Conservation (phyloP, 805 yeast genomes). For the Hanseniaspora opuntiae region DNA sequence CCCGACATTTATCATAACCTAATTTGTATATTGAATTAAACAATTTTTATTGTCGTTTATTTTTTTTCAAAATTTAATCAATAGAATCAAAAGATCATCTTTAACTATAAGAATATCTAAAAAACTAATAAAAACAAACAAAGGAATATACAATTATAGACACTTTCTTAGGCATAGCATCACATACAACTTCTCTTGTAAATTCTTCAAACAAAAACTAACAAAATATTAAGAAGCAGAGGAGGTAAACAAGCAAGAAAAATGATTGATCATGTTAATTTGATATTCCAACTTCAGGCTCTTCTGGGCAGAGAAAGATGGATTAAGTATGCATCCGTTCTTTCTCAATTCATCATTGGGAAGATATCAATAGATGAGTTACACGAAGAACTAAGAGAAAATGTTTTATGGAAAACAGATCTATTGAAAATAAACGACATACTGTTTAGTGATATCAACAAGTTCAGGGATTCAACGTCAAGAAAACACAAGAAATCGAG, state of each 20-base stretch:
- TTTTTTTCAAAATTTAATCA: too few relatives aligned
- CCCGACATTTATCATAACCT: too few relatives aligned
- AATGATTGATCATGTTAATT: constrained; percentile 60
- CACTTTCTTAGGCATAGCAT: too few relatives aligned
- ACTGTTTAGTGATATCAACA: constrained; percentile 45
- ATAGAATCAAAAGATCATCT: too few relatives aligned
- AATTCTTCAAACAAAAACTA: too few relatives aligned
- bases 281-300: constrained; percentile 29
- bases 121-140: too few relatives aligned
- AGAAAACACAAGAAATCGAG: constrained; percentile 37
- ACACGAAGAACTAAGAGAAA: constrained; percentile 48
- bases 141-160: too few relatives aligned
- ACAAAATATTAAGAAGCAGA: too few relatives aligned
- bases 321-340: constrained; percentile 72
- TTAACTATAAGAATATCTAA: too few relatives aligned
- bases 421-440: constrained; percentile 37
- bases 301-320: constrained; percentile 50
- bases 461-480: constrained; percentile 85
- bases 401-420: constrained; percentile 10
- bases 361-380: constrained; percentile 37
- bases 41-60: too few relatives aligned
- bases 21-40: too few relatives aligned
- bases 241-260: neutral
- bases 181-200: too few relatives aligned
- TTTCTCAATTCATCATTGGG: constrained; percentile 66